Percentiles rank a stretch among this genome's conserved stretches.
phyloP scores from a whole-genome alignment of 208 protist genomes.

The Trypanosoma boissoni region DNA sequence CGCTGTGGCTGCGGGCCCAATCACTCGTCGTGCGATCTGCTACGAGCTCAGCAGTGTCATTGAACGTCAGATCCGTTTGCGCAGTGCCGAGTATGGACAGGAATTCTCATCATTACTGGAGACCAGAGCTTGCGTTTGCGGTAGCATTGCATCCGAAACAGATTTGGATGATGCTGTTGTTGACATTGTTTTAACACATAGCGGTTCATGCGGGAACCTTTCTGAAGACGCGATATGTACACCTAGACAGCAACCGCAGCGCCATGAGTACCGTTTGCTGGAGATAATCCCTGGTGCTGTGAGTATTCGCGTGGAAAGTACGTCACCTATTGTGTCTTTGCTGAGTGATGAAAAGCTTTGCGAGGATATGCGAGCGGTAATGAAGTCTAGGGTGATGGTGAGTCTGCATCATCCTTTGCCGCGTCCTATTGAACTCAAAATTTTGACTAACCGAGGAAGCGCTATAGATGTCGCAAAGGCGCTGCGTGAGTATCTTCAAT shows the following conservation, averaged over 20 bases:
- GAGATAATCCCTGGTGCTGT: too few relatives aligned
- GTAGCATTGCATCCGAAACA: slow-evolving; percentile 8
- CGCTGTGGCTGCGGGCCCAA: not conserved
- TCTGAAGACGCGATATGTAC: too few relatives aligned
- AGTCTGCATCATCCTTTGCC: not conserved
- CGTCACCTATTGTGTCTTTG: too few relatives aligned
- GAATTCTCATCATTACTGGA: not conserved
- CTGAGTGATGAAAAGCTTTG: too few relatives aligned
- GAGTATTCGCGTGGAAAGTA: too few relatives aligned
- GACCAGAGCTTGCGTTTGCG: not conserved
- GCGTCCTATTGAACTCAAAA: slow-evolving; percentile 4
- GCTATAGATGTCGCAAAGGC: not conserved
- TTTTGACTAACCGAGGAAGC: slow-evolving; percentile 9
- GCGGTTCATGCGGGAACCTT: too few relatives aligned
- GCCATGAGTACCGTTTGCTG: too few relatives aligned
- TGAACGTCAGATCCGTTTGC: not conserved
- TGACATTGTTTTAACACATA: slow-evolving; percentile 15
- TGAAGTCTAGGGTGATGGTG: too few relatives aligned
- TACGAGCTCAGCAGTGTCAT: not conserved
- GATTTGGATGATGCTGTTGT: slow-evolving; percentile 12
- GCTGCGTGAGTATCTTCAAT: slow-evolving; percentile 5
- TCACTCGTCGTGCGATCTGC: not conserved
- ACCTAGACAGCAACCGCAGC: too few relatives aligned
- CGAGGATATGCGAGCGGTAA: too few relatives aligned
- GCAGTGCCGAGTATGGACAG: too few relatives aligned